phyloP scores from a whole-genome alignment of 1,139 yeast species.

The Hyphopichia burtonii region DNA sequence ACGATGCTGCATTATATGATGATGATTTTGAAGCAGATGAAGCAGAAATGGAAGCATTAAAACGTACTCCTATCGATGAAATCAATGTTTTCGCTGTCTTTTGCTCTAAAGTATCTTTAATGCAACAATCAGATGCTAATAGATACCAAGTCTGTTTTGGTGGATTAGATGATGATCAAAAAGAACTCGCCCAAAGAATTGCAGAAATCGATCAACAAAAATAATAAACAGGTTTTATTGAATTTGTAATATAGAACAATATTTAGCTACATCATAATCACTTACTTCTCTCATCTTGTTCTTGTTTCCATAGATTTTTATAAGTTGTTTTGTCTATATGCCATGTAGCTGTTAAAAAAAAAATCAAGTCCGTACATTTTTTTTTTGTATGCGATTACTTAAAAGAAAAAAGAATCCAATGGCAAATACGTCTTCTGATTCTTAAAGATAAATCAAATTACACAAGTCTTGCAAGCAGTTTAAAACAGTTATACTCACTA shows the following conservation, averaged over 20 bases:
- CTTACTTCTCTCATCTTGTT: too few relatives aligned
- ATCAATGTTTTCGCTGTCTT: conserved; percentile 48
- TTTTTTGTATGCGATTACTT: not conserved
- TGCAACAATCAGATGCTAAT: conserved; percentile 34
- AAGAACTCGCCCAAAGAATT: conserved; percentile 30
- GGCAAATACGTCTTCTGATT: conserved; percentile 1
- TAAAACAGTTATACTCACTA: conserved; percentile 13
- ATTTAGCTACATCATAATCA: too few relatives aligned
- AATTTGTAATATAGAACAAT: conserved; percentile 6
- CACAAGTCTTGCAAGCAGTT: too few relatives aligned
- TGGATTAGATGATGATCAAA: conserved; percentile 34
- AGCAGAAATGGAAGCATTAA: conserved; percentile 55
- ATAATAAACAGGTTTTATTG: conserved; percentile 4
- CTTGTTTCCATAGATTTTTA: conserved; percentile 5
- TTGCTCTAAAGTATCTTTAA: conserved; percentile 24
- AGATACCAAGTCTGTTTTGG: conserved; percentile 41
- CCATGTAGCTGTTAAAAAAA: too few relatives aligned
- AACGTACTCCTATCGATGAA: conserved; percentile 50
- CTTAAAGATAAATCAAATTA: too few relatives aligned
- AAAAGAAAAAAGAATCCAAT: not conserved
- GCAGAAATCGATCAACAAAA: conserved; percentile 24
- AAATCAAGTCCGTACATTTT: not conserved
- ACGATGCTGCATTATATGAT: conserved; percentile 29
- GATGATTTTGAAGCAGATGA: conserved; percentile 50
- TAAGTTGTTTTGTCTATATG: not conserved